Percentiles rank a stretch among this genome's conserved stretches.
Evolutionary conservation across 2,329 filamentous ascomycete genomes (phyloP).

Genomic region (Talaromyces sp.): DNA sequence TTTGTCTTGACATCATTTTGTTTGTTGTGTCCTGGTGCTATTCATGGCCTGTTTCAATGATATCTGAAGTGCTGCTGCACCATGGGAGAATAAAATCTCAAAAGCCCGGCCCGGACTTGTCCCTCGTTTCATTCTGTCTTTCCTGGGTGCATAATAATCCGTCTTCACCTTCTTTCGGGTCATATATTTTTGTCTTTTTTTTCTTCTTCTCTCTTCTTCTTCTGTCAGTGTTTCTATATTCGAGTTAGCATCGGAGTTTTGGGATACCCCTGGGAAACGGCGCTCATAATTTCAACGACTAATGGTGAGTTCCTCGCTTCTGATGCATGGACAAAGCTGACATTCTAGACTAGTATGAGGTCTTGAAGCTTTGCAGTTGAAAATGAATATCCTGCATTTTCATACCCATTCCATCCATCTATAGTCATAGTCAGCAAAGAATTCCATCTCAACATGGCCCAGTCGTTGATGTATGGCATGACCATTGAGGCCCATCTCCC

Average conservation of each 20-base stretch:
- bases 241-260: background rate
- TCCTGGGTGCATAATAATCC: background rate
- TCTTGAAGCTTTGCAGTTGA: background rate
- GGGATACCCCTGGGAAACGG: background rate
- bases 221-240: background rate
- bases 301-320: background rate
- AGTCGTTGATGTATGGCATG: background rate
- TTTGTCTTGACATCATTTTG: background rate
- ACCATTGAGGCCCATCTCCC: conserved; percentile 13
- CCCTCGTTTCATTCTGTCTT: background rate
- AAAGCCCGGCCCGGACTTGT: background rate
- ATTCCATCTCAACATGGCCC: conserved; percentile 1
- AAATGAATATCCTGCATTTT: background rate
- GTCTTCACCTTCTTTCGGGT: background rate
- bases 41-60: background rate
- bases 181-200: background rate
- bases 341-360: background rate
- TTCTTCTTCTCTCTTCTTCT: background rate
- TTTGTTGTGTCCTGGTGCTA: background rate
- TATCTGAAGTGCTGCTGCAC: background rate
- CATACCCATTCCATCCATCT: background rate
- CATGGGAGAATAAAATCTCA: background rate
- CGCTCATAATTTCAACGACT: background rate
- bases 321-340: background rate
- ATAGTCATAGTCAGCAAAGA: background rate